Evolutionary conservation across 192 early-diverging fungal genomes (phyloP).

Genomic region (Coemansia reversa): DNA sequence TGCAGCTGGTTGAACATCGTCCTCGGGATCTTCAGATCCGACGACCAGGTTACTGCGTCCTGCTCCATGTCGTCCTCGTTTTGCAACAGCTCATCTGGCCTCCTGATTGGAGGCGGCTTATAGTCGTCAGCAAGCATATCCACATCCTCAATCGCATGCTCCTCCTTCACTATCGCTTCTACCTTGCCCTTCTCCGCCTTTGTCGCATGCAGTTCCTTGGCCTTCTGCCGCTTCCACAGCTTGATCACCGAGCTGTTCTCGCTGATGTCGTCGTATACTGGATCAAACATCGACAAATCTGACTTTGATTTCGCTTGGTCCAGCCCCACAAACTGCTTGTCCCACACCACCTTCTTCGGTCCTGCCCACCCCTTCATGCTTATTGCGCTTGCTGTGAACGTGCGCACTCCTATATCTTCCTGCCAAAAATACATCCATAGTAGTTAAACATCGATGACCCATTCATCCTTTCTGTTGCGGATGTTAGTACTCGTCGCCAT

Average conservation of each 20-base stretch:
- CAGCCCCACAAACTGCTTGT: neutral
- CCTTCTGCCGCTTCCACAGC: slow-evolving; percentile 52
- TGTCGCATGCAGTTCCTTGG: slow-evolving; percentile 20
- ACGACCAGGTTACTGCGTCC: slow-evolving; percentile 38
- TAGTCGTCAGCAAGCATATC: slow-evolving; percentile 16
- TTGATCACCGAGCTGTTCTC: slow-evolving; percentile 49
- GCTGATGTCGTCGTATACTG: slow-evolving; percentile 42
- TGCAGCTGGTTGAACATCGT: slow-evolving; percentile 59
- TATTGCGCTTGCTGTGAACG: slow-evolving; percentile 2
- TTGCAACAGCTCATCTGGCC: slow-evolving; percentile 9
- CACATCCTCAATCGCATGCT: slow-evolving; percentile 31
- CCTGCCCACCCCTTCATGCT: neutral
- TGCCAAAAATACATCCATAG: neutral
- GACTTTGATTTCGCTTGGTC: slow-evolving; percentile 10
- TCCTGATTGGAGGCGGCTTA: slow-evolving; percentile 11
- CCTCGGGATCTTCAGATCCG: slow-evolving; percentile 55
- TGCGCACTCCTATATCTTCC: slow-evolving; percentile 5
- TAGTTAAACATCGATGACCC: too few relatives aligned
- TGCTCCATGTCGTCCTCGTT: slow-evolving; percentile 20
- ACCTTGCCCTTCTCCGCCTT: slow-evolving; percentile 10
- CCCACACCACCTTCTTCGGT: neutral
- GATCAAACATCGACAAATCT: slow-evolving; percentile 40
- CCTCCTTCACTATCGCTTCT: slow-evolving; percentile 22
- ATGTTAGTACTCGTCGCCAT: neutral
- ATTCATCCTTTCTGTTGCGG: neutral